These are phyloP conservation scores for Sporothrix curviconia DNA, from an alignment of 2,329 filamentous ascomycete species.

Conservation along the genomic window DNA sequence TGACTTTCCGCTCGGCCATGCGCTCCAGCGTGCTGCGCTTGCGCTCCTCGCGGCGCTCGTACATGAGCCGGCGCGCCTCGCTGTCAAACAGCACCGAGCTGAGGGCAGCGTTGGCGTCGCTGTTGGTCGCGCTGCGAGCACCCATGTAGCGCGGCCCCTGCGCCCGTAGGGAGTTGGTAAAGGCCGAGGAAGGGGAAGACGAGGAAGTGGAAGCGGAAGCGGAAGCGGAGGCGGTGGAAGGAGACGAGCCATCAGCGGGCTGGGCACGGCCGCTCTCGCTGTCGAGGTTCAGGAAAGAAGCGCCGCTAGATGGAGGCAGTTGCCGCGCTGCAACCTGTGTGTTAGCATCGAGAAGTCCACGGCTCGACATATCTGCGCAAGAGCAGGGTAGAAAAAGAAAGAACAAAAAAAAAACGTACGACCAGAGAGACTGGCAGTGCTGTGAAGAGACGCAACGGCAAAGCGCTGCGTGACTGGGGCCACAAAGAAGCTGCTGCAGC, in stretches of 20 bases:
- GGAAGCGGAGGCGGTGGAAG: too few species aligned
- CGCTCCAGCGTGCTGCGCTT: slow-evolving; percentile 31
- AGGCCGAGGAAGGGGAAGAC: background rate
- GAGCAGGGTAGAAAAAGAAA: too few species aligned
- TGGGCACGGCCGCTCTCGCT: background rate
- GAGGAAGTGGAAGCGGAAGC: too few species aligned
- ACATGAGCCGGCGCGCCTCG: slow-evolving; percentile 14
- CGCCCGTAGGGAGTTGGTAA: too few species aligned
- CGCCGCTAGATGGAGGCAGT: slow-evolving; percentile 12
- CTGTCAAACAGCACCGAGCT: slow-evolving; percentile 17
- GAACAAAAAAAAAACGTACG: slow-evolving; percentile 7
- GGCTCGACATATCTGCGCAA: too few species aligned
- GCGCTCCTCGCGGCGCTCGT: slow-evolving; percentile 9
- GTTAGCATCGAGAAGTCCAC: too few species aligned
- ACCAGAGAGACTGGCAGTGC: slow-evolving; percentile 9
- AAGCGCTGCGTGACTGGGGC: slow-evolving; percentile 10
- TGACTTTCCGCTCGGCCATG: slow-evolving; percentile 34
- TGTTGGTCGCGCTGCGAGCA: too few species aligned
- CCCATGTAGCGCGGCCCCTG: too few species aligned
- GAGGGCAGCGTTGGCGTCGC: slow-evolving; percentile 13
- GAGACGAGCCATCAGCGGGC: too few species aligned
- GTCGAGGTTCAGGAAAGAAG: slow-evolving; percentile 18
- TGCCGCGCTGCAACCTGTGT: slow-evolving; percentile 4
- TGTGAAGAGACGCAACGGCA: slow-evolving; percentile 15
- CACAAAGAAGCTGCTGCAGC: slow-evolving; percentile 1